phyloP scores from a whole-genome alignment of 2,329 filamentous ascomycete species.

The Corinectria fuckeliana region DNA sequence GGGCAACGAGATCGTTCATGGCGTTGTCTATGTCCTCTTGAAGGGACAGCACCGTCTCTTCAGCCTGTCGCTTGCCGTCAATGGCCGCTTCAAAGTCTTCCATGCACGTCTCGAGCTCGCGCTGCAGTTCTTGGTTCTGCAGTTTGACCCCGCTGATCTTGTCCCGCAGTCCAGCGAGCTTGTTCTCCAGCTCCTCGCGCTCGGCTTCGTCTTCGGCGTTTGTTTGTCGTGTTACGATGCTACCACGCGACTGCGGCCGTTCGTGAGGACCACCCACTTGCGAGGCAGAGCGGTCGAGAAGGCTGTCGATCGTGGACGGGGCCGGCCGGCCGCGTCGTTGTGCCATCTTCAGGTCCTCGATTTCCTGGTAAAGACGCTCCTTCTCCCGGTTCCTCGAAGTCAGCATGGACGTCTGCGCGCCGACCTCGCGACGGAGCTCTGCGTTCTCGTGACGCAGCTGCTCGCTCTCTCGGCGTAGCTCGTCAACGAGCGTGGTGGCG shows the following conservation, averaged over 20 bases:
- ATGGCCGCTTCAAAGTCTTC: slow-evolving; percentile 80
- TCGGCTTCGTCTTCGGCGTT: slow-evolving; percentile 72
- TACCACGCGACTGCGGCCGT: slow-evolving; percentile 76
- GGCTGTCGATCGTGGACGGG: slow-evolving; percentile 79
- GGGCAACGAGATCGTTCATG: slow-evolving; percentile 77
- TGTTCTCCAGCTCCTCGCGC: slow-evolving; percentile 85
- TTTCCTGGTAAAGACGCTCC: slow-evolving; percentile 93
- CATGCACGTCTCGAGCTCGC: slow-evolving; percentile 80
- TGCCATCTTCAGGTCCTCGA: slow-evolving; percentile 92
- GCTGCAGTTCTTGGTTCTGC: slow-evolving; percentile 86
- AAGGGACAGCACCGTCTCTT: slow-evolving; percentile 65
- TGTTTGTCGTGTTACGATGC: slow-evolving; percentile 71
- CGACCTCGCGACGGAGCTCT: slow-evolving; percentile 88
- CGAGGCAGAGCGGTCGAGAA: slow-evolving; percentile 93
- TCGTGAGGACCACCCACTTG: slow-evolving; percentile 72
- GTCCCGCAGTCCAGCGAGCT: slow-evolving; percentile 83
- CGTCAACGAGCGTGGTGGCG: slow-evolving; percentile 75
- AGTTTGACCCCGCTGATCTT: slow-evolving; percentile 85
- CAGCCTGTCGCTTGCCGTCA: slow-evolving; percentile 65
- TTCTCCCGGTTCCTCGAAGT: slow-evolving; percentile 96
- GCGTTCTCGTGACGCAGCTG: slow-evolving; percentile 91
- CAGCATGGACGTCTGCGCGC: slow-evolving; percentile 96
- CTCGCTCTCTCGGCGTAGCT: slow-evolving; percentile 71
- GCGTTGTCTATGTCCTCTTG: slow-evolving; percentile 83
- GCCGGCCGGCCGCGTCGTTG: slow-evolving; percentile 73